Evolutionary conservation across 192 early-diverging fungal species (phyloP).

Genomic region (Coemansia sp.): DNA sequence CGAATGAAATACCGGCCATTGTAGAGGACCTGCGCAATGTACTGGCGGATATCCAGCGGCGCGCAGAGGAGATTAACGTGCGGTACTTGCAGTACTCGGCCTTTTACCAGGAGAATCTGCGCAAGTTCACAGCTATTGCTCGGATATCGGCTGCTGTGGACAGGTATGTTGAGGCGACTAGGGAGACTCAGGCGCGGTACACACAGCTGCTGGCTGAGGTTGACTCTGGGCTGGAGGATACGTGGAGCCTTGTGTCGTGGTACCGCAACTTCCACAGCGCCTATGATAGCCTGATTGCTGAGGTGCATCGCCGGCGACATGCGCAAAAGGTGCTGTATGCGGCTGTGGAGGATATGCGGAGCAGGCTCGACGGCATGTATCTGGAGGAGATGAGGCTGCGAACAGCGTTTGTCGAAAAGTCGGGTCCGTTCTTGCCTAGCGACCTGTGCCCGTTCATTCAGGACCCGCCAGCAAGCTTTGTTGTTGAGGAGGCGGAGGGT

Average conservation of each 20-base stretch:
- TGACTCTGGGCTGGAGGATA: constrained; percentile 36
- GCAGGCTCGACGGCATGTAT: constrained; percentile 30
- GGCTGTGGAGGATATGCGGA: constrained; percentile 43
- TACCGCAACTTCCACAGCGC: constrained; percentile 50
- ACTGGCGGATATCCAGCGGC: constrained; percentile 23
- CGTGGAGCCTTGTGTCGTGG: constrained; percentile 48
- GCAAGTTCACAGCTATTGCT: constrained; percentile 24
- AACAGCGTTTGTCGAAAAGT: constrained; percentile 40
- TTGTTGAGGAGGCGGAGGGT: constrained; percentile 38
- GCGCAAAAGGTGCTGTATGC: constrained; percentile 31
- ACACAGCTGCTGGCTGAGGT: constrained; percentile 5
- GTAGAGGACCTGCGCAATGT: constrained; percentile 36
- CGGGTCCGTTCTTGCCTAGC: constrained; percentile 46
- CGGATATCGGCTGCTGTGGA: constrained; percentile 13
- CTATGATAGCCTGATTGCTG: constrained; percentile 44
- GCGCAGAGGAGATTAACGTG: constrained; percentile 45
- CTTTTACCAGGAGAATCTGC: constrained; percentile 32
- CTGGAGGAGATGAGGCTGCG: constrained; percentile 34
- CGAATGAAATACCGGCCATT: constrained; percentile 42
- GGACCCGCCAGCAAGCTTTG: constrained; percentile 46
- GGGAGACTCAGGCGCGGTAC: constrained; percentile 23
- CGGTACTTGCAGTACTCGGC: constrained; percentile 42
- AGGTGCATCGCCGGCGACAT: constrained; percentile 47
- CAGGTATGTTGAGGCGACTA: constrained; percentile 9
- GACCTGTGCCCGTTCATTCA: constrained; percentile 55